Evolutionary conservation across 2,329 filamentous ascomycete genomes (phyloP).

Genomic region (Graphilbum sp.): DNA sequence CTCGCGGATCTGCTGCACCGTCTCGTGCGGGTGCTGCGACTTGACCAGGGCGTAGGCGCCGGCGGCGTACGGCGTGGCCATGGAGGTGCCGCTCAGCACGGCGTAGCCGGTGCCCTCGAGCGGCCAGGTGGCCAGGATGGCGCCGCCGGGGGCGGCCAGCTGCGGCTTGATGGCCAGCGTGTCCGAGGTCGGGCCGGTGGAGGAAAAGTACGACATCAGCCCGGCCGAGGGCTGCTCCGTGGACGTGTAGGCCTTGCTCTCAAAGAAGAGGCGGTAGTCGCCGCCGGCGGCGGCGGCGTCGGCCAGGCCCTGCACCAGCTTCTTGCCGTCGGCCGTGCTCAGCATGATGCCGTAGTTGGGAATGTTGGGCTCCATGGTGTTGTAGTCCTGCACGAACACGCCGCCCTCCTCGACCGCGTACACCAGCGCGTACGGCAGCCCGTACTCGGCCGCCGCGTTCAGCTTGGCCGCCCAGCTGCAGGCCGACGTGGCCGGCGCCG

Average conservation of each 20-base stretch:
- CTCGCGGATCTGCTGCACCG: constrained; percentile 16
- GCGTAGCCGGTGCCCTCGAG: constrained; percentile 23
- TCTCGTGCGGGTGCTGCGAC: constrained; percentile 12
- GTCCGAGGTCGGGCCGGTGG: constrained; percentile 25
- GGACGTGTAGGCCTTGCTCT: not conserved
- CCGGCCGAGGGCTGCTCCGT: not conserved
- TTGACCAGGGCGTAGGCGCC: constrained; percentile 37
- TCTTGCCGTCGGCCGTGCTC: not conserved
- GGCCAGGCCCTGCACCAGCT: not conserved
- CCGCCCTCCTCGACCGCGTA: not conserved
- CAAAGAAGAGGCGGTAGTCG: not conserved
- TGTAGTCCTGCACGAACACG: not conserved
- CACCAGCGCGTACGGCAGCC: not conserved
- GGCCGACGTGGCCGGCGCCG: not conserved
- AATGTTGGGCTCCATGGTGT: not conserved
- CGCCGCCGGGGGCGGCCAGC: constrained; percentile 27
- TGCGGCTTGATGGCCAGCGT: constrained; percentile 28
- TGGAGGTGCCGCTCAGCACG: constrained; percentile 36
- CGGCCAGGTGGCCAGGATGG: constrained; percentile 34
- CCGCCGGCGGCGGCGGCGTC: not conserved
- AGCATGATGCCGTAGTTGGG: not conserved
- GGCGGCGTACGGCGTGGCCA: constrained; percentile 26
- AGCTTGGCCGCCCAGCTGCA: not conserved
- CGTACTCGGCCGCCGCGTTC: not conserved
- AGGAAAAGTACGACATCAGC: not conserved